Evolutionary conservation across 306 rosid species (phyloP).

Genomic region (Arachis hypogaea): DNA sequence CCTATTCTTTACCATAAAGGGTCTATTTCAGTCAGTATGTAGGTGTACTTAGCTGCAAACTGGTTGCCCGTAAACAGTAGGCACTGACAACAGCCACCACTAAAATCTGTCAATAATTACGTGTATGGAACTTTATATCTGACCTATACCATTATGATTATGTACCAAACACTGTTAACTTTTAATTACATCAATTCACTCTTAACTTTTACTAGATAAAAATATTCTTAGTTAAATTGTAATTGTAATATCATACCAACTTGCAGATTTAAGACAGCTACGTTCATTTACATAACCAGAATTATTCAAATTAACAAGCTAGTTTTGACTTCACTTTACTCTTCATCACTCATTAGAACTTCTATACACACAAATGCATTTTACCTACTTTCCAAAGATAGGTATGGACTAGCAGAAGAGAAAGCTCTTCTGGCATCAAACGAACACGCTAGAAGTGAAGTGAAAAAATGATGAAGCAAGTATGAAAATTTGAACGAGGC

Average conservation of each 20-base stretch:
- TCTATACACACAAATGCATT: conserved; percentile 22
- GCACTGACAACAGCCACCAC: neutral
- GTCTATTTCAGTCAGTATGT: neutral
- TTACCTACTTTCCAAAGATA: conserved; percentile 27
- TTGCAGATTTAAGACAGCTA: neutral
- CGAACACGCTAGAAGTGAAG: conserved; percentile 10
- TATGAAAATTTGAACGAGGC: conserved; percentile 17
- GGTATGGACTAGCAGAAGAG: conserved; percentile 31
- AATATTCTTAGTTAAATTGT: too few relatives aligned
- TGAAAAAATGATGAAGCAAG: conserved; percentile 21
- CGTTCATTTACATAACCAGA: conserved; percentile 2
- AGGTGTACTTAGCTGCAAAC: conserved; percentile 8
- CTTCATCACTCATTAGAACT: conserved; percentile 8
- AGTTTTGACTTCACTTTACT: conserved; percentile 17
- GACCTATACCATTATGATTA: neutral
- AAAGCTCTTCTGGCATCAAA: conserved; percentile 1
- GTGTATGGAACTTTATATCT: neutral
- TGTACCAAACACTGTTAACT: too few relatives aligned
- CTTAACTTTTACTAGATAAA: too few relatives aligned
- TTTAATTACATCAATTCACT: too few relatives aligned
- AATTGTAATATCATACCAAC: neutral
- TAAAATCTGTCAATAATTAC: neutral
- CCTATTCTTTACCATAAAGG: neutral
- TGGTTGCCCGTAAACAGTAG: conserved; percentile 1
- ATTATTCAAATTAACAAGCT: neutral